phyloP scores from a whole-genome alignment of 768 basidiomycete genomes.

The Rossbeevera mucosa region DNA sequence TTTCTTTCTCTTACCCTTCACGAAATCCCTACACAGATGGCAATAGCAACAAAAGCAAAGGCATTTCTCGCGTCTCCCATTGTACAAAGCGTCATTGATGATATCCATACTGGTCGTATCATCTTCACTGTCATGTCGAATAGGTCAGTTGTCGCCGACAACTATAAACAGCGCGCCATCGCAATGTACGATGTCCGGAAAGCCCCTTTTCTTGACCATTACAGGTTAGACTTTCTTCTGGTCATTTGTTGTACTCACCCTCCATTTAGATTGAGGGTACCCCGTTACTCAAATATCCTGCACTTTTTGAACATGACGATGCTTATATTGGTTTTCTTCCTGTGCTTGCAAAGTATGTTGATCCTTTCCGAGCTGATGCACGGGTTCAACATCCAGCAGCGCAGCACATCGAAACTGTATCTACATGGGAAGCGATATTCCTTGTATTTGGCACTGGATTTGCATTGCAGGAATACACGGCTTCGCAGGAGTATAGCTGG shows the following conservation, averaged over 20 bases:
- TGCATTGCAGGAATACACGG: slow-evolving; percentile 81
- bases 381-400: slow-evolving; percentile 37
- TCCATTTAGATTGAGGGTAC: slow-evolving; percentile 65
- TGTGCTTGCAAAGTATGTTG: slow-evolving; percentile 68
- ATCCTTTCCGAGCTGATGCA: not conserved
- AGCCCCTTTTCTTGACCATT: slow-evolving; percentile 79
- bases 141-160: slow-evolving; percentile 82
- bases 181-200: slow-evolving; percentile 64
- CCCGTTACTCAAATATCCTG: slow-evolving; percentile 69
- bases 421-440: slow-evolving; percentile 66
- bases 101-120: slow-evolving; percentile 80
- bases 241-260: not conserved
- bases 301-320: slow-evolving; percentile 76
- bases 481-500: slow-evolving; percentile 85
- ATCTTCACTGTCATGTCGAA: slow-evolving; percentile 57
- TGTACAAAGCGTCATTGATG: slow-evolving; percentile 81
- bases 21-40: slow-evolving; percentile 52
- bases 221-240: slow-evolving; percentile 43
- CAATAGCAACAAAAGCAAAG: slow-evolving; percentile 82
- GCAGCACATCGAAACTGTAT: slow-evolving; percentile 47
- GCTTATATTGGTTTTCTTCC: slow-evolving; percentile 62
- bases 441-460: slow-evolving; percentile 76
- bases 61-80: slow-evolving; percentile 78
- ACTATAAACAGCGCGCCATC: slow-evolving; percentile 77
- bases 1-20: not conserved